Evolutionary conservation across 2,329 filamentous ascomycete genomes (phyloP), one percentile per base, ranked within the genome.

Genomic region (Monosporascus sp.): DNA sequence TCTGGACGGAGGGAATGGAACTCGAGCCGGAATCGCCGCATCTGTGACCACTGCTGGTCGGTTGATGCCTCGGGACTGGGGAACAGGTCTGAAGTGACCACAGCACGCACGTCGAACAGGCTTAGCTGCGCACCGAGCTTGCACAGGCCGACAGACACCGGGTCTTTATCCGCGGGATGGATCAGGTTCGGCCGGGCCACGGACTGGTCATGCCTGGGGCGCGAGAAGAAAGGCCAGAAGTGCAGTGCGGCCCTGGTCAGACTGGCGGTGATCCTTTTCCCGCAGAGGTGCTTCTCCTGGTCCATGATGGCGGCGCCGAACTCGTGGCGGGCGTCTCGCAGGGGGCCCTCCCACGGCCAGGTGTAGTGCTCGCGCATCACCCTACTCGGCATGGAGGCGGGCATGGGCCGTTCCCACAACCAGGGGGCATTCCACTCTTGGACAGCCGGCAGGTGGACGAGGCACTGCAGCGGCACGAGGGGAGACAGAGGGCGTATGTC

Each of bases 281-380:
- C 50, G 34, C 41, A 14, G 48, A 56, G 56, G 45, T 50, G 51
- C 51, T 54, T 55, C 50, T 58, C 52, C 47, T 54, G 51, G 31
- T 57, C 47, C 27, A 52, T 41, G 36, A 61, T 53, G 36, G 55
- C 55, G 7, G 48, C 53, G n/a, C 57, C 60, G 34, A 65, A 61
- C 51, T 63, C 61, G 48, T 60, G 57, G 41, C 62, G 59, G 38
- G 57, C 58, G 49, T 65, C 62, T 17, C 63, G 57, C 51, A 59
- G 57, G 8, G 62, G 60, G 14, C 62, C 62, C 52, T 60, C 58
- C 60, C 62, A 65, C 18, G 53, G 51, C 27, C 60, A 56, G 20
- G 54, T 48, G 49, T 50, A 55, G 27, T 54, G 54, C 34, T 49
- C 48, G 20, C 55, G 55, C 45, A 57, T 42, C 15, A 50, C 41